Evolutionary conservation across 805 yeast species (phyloP).

Genomic region (Debaryomyces prosopidis): DNA sequence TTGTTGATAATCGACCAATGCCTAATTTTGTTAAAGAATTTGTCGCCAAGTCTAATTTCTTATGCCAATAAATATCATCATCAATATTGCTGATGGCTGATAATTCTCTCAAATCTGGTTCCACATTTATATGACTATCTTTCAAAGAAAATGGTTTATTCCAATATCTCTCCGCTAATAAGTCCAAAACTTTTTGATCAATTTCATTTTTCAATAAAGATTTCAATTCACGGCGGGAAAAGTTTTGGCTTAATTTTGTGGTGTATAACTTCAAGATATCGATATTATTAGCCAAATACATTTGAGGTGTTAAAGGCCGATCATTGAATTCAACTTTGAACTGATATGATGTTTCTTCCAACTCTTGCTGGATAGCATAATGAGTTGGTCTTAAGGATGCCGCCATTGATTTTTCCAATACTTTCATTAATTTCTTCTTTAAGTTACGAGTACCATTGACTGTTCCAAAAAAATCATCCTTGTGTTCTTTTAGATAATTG

Average conservation of each 20-base stretch:
- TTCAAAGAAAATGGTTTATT: constrained; percentile 51
- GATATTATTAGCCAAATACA: constrained; percentile 87
- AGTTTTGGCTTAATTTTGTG: constrained; percentile 80
- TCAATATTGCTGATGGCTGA: constrained; percentile 47
- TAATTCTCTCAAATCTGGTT: constrained; percentile 56
- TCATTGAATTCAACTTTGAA: constrained; percentile 97
- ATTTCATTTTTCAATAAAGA: constrained; percentile 77
- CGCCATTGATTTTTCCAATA: constrained; percentile 90
- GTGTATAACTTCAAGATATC: constrained; percentile 83
- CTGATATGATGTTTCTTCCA: constrained; percentile 89
- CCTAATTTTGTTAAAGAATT: constrained; percentile 89
- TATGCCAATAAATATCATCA: constrained; percentile 84
- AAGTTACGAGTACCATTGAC: constrained; percentile 74
- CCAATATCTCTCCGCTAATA: constrained; percentile 92
- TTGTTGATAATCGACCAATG: constrained; percentile 86
- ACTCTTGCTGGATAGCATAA: constrained; percentile 78
- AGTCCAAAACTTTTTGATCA: constrained; percentile 86
- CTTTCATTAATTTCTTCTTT: constrained; percentile 79
- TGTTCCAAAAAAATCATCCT: constrained; percentile 59
- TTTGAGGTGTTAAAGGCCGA: constrained; percentile 88
- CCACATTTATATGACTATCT: constrained; percentile 20
- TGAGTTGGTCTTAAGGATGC: constrained; percentile 85
- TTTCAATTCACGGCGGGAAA: constrained; percentile 80
- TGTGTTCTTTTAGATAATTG: constrained; percentile 63
- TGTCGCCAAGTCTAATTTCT: constrained; percentile 80